Percentiles rank a stretch among this genome's conserved stretches.
These are phyloP conservation scores for Phytopythium montanum DNA, from an alignment of 352 stramenopile species.

Conservation along the genomic window DNA sequence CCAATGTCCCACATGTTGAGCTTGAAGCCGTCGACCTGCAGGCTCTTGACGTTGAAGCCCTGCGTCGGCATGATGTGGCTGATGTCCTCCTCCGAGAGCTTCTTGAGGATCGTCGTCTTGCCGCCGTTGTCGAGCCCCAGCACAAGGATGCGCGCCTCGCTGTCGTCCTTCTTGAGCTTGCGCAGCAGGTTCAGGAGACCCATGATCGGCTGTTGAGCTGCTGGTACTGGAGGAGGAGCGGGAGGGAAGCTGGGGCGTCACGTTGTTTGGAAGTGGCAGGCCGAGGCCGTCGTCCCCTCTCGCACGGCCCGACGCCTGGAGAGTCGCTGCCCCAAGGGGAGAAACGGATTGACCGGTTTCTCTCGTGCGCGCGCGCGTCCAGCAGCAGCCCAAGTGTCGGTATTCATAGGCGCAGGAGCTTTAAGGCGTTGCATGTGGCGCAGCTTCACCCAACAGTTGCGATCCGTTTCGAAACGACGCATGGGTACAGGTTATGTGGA, in stretches of 20 bases:
- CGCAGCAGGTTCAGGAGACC: constrained; percentile 92
- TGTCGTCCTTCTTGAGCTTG: constrained; percentile 95
- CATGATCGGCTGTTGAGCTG: constrained; percentile 42
- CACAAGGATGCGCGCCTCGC: constrained; percentile 93
- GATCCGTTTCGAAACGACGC: constrained; percentile 33
- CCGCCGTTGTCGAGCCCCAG: constrained; percentile 95
- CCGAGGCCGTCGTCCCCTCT: not conserved
- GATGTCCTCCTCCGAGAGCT: constrained; percentile 95
- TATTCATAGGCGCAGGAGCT: not conserved
- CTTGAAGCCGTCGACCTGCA: constrained; percentile 95
- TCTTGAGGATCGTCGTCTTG: constrained; percentile 97
- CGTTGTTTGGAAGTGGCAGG: constrained; percentile 2
- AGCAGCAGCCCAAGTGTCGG: not conserved
- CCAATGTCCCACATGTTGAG: constrained; percentile 99
- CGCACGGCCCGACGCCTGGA: not conserved
- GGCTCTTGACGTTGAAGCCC: constrained; percentile 96
- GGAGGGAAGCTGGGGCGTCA: not conserved
- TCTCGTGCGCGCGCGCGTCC: not conserved
- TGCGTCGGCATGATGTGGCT: constrained; percentile 92
- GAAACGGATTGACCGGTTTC: constrained; percentile 1
- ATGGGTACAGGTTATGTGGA: not conserved
- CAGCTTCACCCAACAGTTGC: too few relatives aligned
- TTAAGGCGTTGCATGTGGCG: not conserved
- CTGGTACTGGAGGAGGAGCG: not conserved
- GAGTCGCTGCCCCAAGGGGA: not conserved